phyloP scores from a whole-genome alignment of 2,329 filamentous ascomycete genomes.

The Ascochyta fabae region DNA sequence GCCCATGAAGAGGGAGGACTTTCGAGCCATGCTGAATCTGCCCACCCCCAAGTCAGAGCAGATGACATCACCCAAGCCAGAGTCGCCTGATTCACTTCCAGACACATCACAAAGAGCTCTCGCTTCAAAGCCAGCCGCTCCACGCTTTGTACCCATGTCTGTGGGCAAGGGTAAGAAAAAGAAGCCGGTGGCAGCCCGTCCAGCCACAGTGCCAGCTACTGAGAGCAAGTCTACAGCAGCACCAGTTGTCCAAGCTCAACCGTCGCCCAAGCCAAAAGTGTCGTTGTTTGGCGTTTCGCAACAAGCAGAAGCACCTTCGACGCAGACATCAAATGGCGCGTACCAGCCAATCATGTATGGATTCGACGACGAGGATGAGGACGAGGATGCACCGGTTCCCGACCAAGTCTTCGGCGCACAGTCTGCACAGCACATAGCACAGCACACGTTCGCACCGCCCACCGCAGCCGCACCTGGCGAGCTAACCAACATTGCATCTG shows the following conservation, averaged over 20 bases:
- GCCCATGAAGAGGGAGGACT: constrained; percentile 40
- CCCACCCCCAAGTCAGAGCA: constrained; percentile 35
- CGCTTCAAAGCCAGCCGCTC: constrained; percentile 75
- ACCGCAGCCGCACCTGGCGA: constrained; percentile 54
- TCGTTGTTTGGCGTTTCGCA: constrained; percentile 72
- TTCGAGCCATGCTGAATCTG: constrained; percentile 45
- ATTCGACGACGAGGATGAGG: constrained; percentile 26
- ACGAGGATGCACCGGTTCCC: constrained; percentile 22
- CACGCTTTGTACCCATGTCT: constrained; percentile 86
- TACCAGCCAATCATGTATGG: constrained; percentile 51
- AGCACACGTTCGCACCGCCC: constrained; percentile 18
- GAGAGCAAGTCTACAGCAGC: constrained; percentile 4
- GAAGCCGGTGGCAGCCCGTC: constrained; percentile 23
- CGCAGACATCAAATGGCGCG: constrained; percentile 23
- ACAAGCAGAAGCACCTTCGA: constrained; percentile 42
- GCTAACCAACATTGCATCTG: constrained; percentile 73
- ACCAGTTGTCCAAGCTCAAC: constrained; percentile 28
- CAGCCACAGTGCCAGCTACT: constrained; percentile 9
- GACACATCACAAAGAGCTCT: constrained; percentile 61
- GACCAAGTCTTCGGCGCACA: constrained; percentile 6
- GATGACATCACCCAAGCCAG: constrained; percentile 38
- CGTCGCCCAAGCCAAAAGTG: constrained; percentile 62
- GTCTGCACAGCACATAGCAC: constrained; percentile 9
- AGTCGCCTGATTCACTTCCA: neutral
- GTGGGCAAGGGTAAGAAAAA: constrained; percentile 73